Conservation (phyloP, 192 early-diverging fungal genomes). For the Coemansia sp. region DNA sequence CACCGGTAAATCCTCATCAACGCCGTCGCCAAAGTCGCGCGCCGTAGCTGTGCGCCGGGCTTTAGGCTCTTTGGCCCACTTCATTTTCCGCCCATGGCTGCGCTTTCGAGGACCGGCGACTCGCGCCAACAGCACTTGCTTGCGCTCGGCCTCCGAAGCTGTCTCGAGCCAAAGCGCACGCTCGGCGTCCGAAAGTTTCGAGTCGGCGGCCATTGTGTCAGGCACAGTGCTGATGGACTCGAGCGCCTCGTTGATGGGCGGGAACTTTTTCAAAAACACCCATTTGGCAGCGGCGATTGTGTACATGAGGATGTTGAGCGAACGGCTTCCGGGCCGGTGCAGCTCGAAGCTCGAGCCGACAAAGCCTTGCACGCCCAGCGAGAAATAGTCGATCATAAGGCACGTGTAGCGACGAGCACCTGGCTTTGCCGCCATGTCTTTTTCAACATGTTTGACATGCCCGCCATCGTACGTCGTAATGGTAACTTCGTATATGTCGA, state of each 20-base stretch:
- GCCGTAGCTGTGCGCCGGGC: constrained; percentile 34
- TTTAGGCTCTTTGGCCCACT: constrained; percentile 44
- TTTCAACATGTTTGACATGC: constrained; percentile 63
- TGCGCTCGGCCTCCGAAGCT: constrained; percentile 30
- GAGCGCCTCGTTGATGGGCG: constrained; percentile 63
- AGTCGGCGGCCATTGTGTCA: constrained; percentile 49
- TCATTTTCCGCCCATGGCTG: constrained; percentile 43
- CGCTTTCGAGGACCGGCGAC: constrained; percentile 39
- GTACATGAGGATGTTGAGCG: constrained; percentile 68
- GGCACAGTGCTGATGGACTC: constrained; percentile 59
- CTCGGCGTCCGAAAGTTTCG: constrained; percentile 37
- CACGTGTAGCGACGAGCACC: constrained; percentile 55
- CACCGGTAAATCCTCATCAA: constrained; percentile 46
- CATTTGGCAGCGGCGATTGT: constrained; percentile 62
- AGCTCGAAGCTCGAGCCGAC: constrained; percentile 72
- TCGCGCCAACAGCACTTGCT: constrained; percentile 39
- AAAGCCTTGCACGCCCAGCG: constrained; percentile 70
- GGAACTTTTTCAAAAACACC: constrained; percentile 63
- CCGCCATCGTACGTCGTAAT: constrained; percentile 62
- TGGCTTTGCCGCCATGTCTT: constrained; percentile 42
- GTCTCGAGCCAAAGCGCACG: constrained; percentile 38
- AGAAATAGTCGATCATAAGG: constrained; percentile 73
- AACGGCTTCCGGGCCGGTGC: constrained; percentile 63
- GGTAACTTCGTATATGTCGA: constrained; percentile 71
- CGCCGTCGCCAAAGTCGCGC: constrained; percentile 41